phyloP scores from a whole-genome alignment of 2,329 filamentous ascomycete genomes.

The Madurella mycetomatis region DNA sequence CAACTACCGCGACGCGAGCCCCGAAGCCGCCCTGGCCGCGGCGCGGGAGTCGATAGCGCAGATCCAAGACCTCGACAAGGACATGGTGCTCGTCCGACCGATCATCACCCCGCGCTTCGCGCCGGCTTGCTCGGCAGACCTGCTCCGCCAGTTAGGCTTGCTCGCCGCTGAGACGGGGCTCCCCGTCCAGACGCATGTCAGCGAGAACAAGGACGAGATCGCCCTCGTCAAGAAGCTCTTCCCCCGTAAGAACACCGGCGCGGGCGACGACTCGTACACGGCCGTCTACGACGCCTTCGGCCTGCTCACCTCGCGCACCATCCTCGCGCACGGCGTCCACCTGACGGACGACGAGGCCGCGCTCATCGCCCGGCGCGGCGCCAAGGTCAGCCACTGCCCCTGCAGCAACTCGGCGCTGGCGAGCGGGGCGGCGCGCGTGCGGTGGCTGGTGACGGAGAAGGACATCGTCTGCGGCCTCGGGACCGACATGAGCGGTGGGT shows the following conservation, averaged over 20 bases:
- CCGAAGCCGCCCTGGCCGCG: conserved; percentile 51
- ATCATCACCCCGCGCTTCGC: conserved; percentile 75
- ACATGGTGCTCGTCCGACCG: conserved; percentile 61
- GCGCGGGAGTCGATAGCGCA: conserved; percentile 61
- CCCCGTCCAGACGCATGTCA: conserved; percentile 83
- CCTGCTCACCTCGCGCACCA: conserved; percentile 66
- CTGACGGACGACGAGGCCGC: conserved; percentile 61
- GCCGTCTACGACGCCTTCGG: conserved; percentile 71
- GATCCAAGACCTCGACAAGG: conserved; percentile 63
- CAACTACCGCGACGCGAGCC: conserved; percentile 72
- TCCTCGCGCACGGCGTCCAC: conserved; percentile 83
- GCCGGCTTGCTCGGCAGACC: conserved; percentile 54
- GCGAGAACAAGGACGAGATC: conserved; percentile 74
- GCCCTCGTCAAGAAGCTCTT: conserved; percentile 67
- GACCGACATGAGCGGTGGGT: conserved; percentile 88
- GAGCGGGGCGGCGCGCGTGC: conserved; percentile 71
- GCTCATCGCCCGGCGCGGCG: conserved; percentile 56
- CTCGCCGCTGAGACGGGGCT: conserved; percentile 59
- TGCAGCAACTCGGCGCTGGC: conserved; percentile 80
- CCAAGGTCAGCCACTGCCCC: conserved; percentile 80
- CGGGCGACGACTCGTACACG: conserved; percentile 56
- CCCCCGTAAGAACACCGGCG: conserved; percentile 37
- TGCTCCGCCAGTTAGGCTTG: conserved; percentile 59
- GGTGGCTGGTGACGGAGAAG: conserved; percentile 62
- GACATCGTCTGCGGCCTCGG: conserved; percentile 80